Percentiles rank a stretch among this genome's conserved stretches.
Evolutionary conservation across 495 filamentous ascomycete genomes (phyloP).

Genomic region (Penicillium flavigenum): DNA sequence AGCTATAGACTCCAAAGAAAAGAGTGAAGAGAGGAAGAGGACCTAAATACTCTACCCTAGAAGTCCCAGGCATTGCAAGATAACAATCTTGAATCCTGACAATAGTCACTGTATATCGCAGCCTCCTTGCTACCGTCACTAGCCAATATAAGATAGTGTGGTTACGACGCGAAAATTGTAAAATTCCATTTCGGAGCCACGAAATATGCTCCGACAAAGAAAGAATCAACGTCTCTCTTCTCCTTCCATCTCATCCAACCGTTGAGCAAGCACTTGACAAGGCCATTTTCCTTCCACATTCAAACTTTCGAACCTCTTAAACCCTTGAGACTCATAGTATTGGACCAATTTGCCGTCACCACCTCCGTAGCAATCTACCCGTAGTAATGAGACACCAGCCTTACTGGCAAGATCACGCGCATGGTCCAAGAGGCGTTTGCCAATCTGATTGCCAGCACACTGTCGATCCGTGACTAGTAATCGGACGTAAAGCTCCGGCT

Average conservation of each 20-base stretch:
- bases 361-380: slow-evolving; percentile 23
- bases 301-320: slow-evolving; percentile 9
- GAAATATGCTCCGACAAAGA: background rate
- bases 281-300: slow-evolving; percentile 8
- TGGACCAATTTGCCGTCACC: slow-evolving; percentile 16
- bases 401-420: slow-evolving; percentile 13
- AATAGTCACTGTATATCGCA: too few relatives aligned
- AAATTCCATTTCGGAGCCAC: background rate
- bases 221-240: background rate
- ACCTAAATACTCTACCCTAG: too few relatives aligned
- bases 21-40: too few relatives aligned
- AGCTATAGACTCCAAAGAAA: too few relatives aligned
- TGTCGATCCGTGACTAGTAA: slow-evolving; percentile 19
- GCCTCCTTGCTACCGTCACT: too few relatives aligned
- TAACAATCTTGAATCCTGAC: too few relatives aligned
- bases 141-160: too few relatives aligned
- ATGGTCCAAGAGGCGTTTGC: slow-evolving; percentile 19
- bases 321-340: slow-evolving; percentile 24
- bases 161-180: background rate
- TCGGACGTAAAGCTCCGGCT: slow-evolving; percentile 21
- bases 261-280: slow-evolving; percentile 20
- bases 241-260: slow-evolving; percentile 4
- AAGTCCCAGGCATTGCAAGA: too few relatives aligned
- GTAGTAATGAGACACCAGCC: slow-evolving; percentile 16
- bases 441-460: slow-evolving; percentile 13